Conservation (phyloP, 1,139 yeast genomes). For the Suhomyces kunorum region DNA sequence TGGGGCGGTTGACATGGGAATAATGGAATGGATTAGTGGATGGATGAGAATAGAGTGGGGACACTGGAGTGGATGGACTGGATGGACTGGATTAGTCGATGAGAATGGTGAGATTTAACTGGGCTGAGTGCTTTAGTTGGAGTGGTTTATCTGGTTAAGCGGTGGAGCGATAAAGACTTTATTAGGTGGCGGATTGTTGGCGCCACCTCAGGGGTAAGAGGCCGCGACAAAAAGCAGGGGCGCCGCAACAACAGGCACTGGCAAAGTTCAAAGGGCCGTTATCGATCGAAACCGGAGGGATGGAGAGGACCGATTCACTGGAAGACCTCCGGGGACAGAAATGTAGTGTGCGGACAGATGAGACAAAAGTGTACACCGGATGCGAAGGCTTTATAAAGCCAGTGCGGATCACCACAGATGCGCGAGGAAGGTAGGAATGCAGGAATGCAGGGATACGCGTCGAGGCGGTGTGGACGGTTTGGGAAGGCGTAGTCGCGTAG, state of each 20-base stretch:
- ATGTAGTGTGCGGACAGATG: no score
- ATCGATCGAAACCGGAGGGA: no score
- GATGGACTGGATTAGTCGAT: background rate
- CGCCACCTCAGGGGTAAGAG: no score
- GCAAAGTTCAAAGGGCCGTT: no score
- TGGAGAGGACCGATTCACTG: no score
- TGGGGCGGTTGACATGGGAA: conserved; percentile 13
- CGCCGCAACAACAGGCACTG: no score
- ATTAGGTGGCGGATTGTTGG: no score
- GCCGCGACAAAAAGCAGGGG: no score
- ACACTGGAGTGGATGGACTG: background rate
- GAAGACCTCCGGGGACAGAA: no score
- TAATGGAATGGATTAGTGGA: no score
- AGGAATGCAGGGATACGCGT: conserved; percentile 10
- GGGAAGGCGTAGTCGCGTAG: conserved; percentile 10
- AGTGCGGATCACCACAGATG: conserved; percentile 10
- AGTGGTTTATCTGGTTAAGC: background rate
- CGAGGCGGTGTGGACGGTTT: conserved; percentile 7
- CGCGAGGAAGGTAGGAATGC: conserved; percentile 4
- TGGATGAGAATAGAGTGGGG: background rate
- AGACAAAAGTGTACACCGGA: background rate
- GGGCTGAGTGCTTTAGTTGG: background rate
- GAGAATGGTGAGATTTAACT: no score
- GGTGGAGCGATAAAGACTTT: no score
- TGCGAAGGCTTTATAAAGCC: conserved; percentile 8